Conservation (phyloP, 164 flowering plant genomes). For the Platanus orientalis region DNA sequence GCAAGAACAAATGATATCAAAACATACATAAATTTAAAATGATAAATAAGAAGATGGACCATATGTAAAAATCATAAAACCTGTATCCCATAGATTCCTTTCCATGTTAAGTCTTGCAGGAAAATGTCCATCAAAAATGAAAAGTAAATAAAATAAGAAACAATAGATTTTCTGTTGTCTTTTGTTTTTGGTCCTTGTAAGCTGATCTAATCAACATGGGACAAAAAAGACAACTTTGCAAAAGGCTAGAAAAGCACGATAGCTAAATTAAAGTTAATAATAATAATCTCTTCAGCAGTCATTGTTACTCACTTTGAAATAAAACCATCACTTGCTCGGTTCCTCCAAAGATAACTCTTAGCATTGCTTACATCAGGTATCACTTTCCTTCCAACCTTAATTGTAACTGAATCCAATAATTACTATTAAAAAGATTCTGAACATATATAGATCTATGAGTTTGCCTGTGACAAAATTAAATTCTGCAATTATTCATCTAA, state of each 20-base stretch:
- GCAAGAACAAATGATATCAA: neutral
- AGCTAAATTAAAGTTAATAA: neutral
- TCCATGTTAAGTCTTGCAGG: neutral
- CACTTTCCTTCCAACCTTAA: slow-evolving; percentile 29
- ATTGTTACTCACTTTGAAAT: slow-evolving; percentile 33
- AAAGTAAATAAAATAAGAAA: too few species aligned
- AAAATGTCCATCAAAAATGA: neutral
- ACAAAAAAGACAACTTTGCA: neutral
- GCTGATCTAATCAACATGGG: too few species aligned
- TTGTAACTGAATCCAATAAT: slow-evolving; percentile 34
- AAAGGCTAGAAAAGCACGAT: neutral
- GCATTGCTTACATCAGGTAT: slow-evolving; percentile 23
- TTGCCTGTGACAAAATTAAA: too few species aligned
- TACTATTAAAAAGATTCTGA: neutral
- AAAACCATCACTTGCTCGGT: slow-evolving; percentile 46
- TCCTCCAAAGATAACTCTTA: slow-evolving; percentile 27
- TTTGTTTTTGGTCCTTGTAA: too few species aligned
- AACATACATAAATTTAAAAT: neutral
- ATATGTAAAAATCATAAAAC: neutral
- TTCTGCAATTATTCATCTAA: too few species aligned
- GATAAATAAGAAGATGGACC: neutral
- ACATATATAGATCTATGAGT: too few species aligned
- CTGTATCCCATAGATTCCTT: neutral
- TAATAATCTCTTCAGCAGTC: neutral
- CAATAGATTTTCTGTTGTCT: too few species aligned